These are phyloP conservation scores for Biscutella laevigata DNA, from an alignment of 441 rosid genomes.

Conservation along the genomic window DNA sequence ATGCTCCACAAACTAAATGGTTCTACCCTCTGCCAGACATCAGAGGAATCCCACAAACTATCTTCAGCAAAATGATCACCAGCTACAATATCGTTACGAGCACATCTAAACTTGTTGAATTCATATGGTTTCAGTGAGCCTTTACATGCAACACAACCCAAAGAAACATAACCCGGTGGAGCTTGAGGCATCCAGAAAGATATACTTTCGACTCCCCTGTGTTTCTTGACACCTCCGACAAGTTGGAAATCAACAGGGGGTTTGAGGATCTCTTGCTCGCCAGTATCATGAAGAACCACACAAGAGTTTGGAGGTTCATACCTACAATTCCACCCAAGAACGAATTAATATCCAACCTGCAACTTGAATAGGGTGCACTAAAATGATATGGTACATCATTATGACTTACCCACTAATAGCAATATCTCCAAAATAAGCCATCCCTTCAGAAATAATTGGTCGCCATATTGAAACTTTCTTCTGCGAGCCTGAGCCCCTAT, in stretches of 20 bases:
- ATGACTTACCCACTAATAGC: slow-evolving; percentile 79
- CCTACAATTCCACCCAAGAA: slow-evolving; percentile 35
- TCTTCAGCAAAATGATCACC: slow-evolving; percentile 84
- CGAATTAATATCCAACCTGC: slow-evolving; percentile 3
- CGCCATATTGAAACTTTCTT: slow-evolving; percentile 90
- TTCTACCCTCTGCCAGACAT: slow-evolving; percentile 48
- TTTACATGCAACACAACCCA: slow-evolving; percentile 84
- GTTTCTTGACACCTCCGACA: slow-evolving; percentile 84
- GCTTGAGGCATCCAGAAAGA: slow-evolving; percentile 96
- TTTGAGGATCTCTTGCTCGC: slow-evolving; percentile 61
- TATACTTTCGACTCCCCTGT: slow-evolving; percentile 70
- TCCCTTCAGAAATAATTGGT: slow-evolving; percentile 64
- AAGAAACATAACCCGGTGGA: slow-evolving; percentile 90
- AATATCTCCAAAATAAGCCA: slow-evolving; percentile 90
- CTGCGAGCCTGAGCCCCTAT: slow-evolving; percentile 60
- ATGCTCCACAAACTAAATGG: slow-evolving; percentile 84
- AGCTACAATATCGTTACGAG: slow-evolving; percentile 78
- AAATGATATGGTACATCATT: slow-evolving; percentile 6
- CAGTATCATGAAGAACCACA: slow-evolving; percentile 65
- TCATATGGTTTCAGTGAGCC: slow-evolving; percentile 68
- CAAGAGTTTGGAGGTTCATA: slow-evolving; percentile 84
- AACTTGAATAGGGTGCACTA: slow-evolving; percentile 1
- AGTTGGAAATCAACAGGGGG: slow-evolving; percentile 57
- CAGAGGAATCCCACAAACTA: slow-evolving; percentile 86
- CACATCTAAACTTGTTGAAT: slow-evolving; percentile 61